Evolutionary conservation across 495 filamentous ascomycete species (phyloP), one percentile per base, ranked within the genome.

Genomic region (Penicillium cosmopolitanum): DNA sequence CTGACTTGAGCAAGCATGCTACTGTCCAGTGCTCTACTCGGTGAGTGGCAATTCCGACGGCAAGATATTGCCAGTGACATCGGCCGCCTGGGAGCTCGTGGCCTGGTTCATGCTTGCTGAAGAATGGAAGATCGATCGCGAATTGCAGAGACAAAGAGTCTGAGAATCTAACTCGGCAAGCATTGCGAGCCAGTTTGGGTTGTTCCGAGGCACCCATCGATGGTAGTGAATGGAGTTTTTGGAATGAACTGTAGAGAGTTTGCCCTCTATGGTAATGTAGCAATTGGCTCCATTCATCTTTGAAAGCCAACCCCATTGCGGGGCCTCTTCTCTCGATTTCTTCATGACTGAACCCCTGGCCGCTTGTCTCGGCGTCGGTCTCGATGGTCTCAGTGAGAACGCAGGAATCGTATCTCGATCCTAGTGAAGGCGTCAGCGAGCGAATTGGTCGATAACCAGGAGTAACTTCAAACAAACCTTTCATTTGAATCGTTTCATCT

Each of bases 91-190:
- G 34, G 16, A 15, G 33, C 21, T 38, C 9, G 13, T 23, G 42
- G 1, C 51, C 53, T 2, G 61, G 57, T 3, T 70, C 50, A 56
- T 80, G 77, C 11, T 71, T 74, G 28, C 61, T 68, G 60, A 69
- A 79, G 56, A 80, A 80, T 0, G 77, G 77, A 18, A 79, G 70
- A 3, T 53, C 75, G 23, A 80, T 77, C 3, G 74, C 71, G 55
- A 79, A 80, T 13, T 61, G 61, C 21, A 80, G 71, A 10, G 56
- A 64, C 18, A 73, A 57, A 2, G 50, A 56, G 15, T 61, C 47
- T 3, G 69, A 67, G 31, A 72, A 73, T 51, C 43, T 51, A 7
- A 77, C 73, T 16, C 38, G 61, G 38, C 66, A 73, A 16, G 59
- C 56, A 51, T 80, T 80, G 8, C 60, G 53, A 36, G 64, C 64